These are phyloP conservation scores for Protoeuglena noctilucae DNA, from an alignment of 139 green algal genomes.

Conservation along the genomic window DNA sequence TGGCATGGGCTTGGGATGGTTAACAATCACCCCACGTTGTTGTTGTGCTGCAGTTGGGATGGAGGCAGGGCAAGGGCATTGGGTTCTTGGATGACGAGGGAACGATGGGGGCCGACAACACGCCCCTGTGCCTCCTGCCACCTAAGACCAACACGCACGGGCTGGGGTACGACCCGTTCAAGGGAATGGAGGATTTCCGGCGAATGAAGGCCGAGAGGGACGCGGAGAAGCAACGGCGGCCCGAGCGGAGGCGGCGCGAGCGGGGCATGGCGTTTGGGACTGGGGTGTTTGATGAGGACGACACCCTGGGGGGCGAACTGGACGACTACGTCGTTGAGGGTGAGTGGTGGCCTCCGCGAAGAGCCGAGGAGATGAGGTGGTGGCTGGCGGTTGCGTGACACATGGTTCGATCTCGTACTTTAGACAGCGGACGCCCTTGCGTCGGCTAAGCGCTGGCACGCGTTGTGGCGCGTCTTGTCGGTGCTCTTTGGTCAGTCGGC, in stretches of 20 bases:
- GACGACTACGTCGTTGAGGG: slow-evolving; percentile 8
- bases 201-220: slow-evolving; percentile 16
- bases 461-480: no score
- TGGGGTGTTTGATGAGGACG: slow-evolving; percentile 58
- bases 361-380: no score
- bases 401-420: no score
- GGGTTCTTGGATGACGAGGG: slow-evolving; percentile 2
- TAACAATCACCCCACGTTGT: neutral
- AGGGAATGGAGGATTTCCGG: slow-evolving; percentile 68
- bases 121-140: slow-evolving; percentile 39
- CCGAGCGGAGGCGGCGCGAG: slow-evolving; percentile 17
- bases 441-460: no score
- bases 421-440: no score
- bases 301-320: slow-evolving; percentile 34
- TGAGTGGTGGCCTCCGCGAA: no score
- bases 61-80: slow-evolving; percentile 43
- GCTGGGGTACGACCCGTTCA: slow-evolving; percentile 83
- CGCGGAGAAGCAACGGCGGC: neutral
- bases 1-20: neutral
- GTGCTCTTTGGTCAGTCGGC: no score
- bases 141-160: slow-evolving; percentile 69
- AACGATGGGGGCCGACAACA: slow-evolving; percentile 31
- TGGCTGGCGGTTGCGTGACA: no score
- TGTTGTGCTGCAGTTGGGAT: slow-evolving; percentile 61
- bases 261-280: slow-evolving; percentile 67